Conservation (phyloP, 495 filamentous ascomycete genomes). For the Neurospora sp. region DNA sequence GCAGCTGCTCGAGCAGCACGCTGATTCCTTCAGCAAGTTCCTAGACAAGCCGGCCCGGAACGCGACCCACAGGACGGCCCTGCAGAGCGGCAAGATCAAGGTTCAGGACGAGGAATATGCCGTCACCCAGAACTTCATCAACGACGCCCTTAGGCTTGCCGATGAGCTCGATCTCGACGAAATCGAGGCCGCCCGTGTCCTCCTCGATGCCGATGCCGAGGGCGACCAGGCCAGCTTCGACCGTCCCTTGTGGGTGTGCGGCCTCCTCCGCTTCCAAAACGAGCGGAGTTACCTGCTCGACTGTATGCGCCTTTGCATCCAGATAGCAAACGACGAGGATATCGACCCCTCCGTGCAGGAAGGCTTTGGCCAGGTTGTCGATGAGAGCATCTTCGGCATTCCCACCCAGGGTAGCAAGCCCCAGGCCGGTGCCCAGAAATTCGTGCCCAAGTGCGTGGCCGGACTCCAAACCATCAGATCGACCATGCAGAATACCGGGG, state of each 20-base stretch:
- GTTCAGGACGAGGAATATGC: constrained; percentile 62
- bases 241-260: constrained; percentile 56
- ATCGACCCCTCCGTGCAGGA: constrained; percentile 28
- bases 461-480: constrained; percentile 63
- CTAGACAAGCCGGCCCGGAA: constrained; percentile 66
- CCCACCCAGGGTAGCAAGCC: constrained; percentile 16
- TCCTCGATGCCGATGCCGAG: constrained; percentile 58
- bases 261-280: constrained; percentile 77
- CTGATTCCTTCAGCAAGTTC: constrained; percentile 64
- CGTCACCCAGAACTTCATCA: constrained; percentile 81
- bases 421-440: constrained; percentile 22
- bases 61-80: constrained; percentile 47
- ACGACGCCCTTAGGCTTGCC: constrained; percentile 65
- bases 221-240: constrained; percentile 54
- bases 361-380: constrained; percentile 28
- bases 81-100: constrained; percentile 53
- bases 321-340: constrained; percentile 49
- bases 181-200: constrained; percentile 62
- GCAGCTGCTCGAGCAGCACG: constrained; percentile 55
- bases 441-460: constrained; percentile 58
- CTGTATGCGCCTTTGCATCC: constrained; percentile 66
- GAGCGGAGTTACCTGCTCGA: constrained; percentile 68
- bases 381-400: constrained; percentile 27
- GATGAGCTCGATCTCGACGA: constrained; percentile 88
- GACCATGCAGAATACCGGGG: constrained; percentile 60